Percentiles rank a stretch among this genome's conserved stretches.
phyloP scores from a whole-genome alignment of 495 filamentous ascomycete species.

The Aspergillus heteromorphus region DNA sequence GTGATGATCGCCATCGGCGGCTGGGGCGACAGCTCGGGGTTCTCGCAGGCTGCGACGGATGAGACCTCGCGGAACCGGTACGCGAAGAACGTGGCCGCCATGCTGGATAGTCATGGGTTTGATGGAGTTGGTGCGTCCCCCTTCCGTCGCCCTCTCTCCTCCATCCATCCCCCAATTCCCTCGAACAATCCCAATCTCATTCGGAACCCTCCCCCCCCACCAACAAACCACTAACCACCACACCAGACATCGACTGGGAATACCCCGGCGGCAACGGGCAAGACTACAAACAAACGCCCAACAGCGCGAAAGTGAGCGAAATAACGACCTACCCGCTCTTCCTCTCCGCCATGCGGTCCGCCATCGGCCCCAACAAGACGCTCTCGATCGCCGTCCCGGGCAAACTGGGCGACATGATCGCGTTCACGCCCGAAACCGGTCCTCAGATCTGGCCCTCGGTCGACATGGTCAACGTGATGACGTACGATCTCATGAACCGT shows the following conservation, averaged over 20 bases:
- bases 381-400: slow-evolving; percentile 71
- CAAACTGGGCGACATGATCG: slow-evolving; percentile 64
- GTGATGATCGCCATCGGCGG: slow-evolving; percentile 69
- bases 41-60: slow-evolving; percentile 51
- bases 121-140: slow-evolving; percentile 47
- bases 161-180: neutral
- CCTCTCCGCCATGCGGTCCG: slow-evolving; percentile 53
- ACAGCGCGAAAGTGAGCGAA: slow-evolving; percentile 54
- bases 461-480: slow-evolving; percentile 76
- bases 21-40: slow-evolving; percentile 65
- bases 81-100: slow-evolving; percentile 57
- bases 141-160: neutral
- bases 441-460: slow-evolving; percentile 59
- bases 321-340: slow-evolving; percentile 61
- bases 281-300: slow-evolving; percentile 67
- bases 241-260: slow-evolving; percentile 73
- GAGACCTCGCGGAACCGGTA: slow-evolving; percentile 49
- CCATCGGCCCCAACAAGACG: slow-evolving; percentile 53
- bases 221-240: slow-evolving; percentile 1
- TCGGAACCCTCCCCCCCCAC: too few relatives aligned
- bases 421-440: slow-evolving; percentile 58
- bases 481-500: slow-evolving; percentile 74
- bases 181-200: too few relatives aligned
- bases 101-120: slow-evolving; percentile 57
- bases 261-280: slow-evolving; percentile 76